phyloP scores from a whole-genome alignment of 169 alveolate species.

The Plasmodium coatneyi region DNA sequence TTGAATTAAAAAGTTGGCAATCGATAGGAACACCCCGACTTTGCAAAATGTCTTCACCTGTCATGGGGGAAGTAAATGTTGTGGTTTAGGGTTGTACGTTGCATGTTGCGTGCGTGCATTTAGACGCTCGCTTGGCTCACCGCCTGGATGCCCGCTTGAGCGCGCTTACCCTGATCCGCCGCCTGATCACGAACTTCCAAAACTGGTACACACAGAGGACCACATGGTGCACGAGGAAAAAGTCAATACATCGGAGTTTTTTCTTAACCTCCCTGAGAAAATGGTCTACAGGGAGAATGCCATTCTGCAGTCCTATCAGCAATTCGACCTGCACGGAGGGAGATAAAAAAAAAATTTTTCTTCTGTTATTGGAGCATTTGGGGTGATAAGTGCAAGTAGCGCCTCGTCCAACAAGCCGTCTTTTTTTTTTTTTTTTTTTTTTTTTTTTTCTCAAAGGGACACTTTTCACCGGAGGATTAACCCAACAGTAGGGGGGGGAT shows the following conservation, averaged over 20 bases:
- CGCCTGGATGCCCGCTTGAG: not conserved
- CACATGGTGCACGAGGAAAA: constrained; percentile 23
- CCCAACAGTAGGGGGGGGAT: not conserved
- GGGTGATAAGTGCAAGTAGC: not conserved
- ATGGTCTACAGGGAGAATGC: constrained; percentile 52
- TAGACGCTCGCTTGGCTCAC: not conserved
- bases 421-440: not conserved
- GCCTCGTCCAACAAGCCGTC: not conserved
- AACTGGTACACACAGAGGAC: constrained; percentile 35
- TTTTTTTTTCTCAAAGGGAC: not conserved
- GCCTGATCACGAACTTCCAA: constrained; percentile 57
- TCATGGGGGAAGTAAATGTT: not conserved
- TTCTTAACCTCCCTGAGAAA: constrained; percentile 21
- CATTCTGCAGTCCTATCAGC: constrained; percentile 33
- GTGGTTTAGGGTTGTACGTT: not conserved
- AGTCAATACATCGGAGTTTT: constrained; percentile 22
- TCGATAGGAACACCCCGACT: constrained; percentile 56
- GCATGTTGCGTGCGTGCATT: not conserved
- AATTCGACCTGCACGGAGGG: constrained; percentile 32
- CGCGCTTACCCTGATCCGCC: constrained; percentile 37
- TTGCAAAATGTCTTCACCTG: constrained; percentile 70
- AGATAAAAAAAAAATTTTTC: not conserved
- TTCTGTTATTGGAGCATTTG: not conserved
- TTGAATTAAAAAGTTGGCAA: constrained; percentile 62
- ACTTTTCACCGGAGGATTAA: not conserved